phyloP scores from a whole-genome alignment of 257 asterid genomes.

The Ballota nigra region DNA sequence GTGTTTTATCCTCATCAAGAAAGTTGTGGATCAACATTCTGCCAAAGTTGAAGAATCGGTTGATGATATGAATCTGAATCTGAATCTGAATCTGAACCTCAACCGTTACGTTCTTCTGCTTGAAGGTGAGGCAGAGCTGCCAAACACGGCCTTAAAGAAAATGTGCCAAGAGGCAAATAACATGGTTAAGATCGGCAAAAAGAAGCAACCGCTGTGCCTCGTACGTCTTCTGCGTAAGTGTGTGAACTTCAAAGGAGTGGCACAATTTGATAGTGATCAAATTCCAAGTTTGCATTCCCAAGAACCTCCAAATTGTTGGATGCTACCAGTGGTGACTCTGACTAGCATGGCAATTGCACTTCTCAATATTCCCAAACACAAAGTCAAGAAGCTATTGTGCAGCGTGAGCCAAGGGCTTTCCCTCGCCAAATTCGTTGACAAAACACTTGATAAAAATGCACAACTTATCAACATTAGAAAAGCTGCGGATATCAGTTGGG shows the following conservation, averaged over 20 bases:
- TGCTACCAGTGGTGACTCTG: conserved; percentile 29
- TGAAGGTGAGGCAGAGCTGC: conserved; percentile 33
- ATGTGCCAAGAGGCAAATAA: conserved; percentile 1
- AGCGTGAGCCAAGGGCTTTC: conserved; percentile 27
- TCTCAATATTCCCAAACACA: conserved; percentile 16
- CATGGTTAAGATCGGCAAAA: background rate
- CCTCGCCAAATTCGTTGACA: too few species aligned
- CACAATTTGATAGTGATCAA: conserved; percentile 18
- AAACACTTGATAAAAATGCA: too few species aligned
- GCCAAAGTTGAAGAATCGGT: too few species aligned
- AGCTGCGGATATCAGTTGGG: too few species aligned
- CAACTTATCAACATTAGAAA: too few species aligned
- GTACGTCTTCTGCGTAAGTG: background rate
- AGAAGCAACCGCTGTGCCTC: too few species aligned
- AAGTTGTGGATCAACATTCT: background rate
- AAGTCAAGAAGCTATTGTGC: conserved; percentile 4
- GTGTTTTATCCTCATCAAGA: background rate
- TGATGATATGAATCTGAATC: too few species aligned
- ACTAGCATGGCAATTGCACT: conserved; percentile 35
- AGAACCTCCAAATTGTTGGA: conserved; percentile 31
- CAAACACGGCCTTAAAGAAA: conserved; percentile 3
- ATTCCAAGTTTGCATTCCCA: conserved; percentile 10
- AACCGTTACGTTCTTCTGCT: conserved; percentile 31
- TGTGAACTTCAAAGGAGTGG: background rate
- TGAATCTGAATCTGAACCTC: too few species aligned